phyloP scores from a whole-genome alignment of 2,329 filamentous ascomycete genomes.

The Lecanoromycetidae sp. region DNA sequence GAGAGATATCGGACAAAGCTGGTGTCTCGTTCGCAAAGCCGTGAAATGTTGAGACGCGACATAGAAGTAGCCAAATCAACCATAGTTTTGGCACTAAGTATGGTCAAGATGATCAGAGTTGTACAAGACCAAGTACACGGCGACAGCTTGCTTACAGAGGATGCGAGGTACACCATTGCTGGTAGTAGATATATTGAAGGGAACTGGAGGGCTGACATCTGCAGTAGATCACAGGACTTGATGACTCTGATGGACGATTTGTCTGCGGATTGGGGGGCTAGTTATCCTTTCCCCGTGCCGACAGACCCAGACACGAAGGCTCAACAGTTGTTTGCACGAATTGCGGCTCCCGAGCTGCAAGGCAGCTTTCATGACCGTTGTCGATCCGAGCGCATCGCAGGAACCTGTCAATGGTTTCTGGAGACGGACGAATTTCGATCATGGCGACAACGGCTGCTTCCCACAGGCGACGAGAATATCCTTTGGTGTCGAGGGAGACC shows the following conservation, averaged over 20 bases:
- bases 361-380: not conserved
- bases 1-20: not conserved
- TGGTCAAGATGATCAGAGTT: not conserved
- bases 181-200: not conserved
- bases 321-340: not conserved
- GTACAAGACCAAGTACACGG: not conserved
- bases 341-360: not conserved
- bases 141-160: not conserved
- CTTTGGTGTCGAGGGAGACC: constrained; percentile 1
- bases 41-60: not conserved
- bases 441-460: not conserved
- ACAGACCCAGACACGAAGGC: not conserved
- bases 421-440: not conserved
- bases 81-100: not conserved
- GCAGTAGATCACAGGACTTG: not conserved
- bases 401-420: constrained; percentile 1
- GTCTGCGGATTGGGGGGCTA: not conserved
- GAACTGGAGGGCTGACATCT: not conserved
- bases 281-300: not conserved
- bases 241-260: not conserved
- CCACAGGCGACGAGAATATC: not conserved
- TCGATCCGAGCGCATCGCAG: not conserved
- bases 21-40: not conserved
- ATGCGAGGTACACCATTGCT: not conserved
- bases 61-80: not conserved